These are phyloP conservation scores for Apostasia shenzhenica DNA, from an alignment of 106 monocot genomes.

Conservation along the genomic window DNA sequence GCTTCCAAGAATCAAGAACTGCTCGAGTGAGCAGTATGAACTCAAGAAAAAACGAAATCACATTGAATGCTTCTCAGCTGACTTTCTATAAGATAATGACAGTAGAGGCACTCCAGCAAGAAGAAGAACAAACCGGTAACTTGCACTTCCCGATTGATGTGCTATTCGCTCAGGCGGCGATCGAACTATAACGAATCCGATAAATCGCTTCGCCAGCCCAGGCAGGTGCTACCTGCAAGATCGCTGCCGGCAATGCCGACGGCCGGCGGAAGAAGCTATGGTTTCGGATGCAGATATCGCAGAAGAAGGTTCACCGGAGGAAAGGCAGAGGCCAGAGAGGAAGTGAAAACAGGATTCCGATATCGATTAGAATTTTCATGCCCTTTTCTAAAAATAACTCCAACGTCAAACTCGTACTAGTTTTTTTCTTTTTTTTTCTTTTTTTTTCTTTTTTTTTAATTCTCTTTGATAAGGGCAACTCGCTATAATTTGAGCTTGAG, in stretches of 20 bases:
- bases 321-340: too few relatives aligned
- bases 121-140: neutral
- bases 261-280: neutral
- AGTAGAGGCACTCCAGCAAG: neutral
- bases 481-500: too few relatives aligned
- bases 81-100: neutral
- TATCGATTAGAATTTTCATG: too few relatives aligned
- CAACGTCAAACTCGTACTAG: too few relatives aligned
- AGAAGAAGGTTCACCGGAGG: too few relatives aligned
- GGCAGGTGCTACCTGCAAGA: neutral
- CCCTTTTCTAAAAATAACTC: too few relatives aligned
- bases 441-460: too few relatives aligned
- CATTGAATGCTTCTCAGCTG: neutral
- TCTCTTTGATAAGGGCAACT: too few relatives aligned
- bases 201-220: neutral
- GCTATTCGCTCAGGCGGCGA: neutral
- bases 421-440: too few relatives aligned
- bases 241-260: neutral
- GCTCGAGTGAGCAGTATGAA: neutral
- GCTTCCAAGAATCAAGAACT: constrained; percentile 6
- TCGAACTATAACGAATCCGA: neutral
- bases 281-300: neutral
- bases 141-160: neutral
- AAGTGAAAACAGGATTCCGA: too few relatives aligned
- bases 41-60: neutral